Conservation (phyloP, 495 filamentous ascomycete species). For the Astrothelium subdiscretum region DNA sequence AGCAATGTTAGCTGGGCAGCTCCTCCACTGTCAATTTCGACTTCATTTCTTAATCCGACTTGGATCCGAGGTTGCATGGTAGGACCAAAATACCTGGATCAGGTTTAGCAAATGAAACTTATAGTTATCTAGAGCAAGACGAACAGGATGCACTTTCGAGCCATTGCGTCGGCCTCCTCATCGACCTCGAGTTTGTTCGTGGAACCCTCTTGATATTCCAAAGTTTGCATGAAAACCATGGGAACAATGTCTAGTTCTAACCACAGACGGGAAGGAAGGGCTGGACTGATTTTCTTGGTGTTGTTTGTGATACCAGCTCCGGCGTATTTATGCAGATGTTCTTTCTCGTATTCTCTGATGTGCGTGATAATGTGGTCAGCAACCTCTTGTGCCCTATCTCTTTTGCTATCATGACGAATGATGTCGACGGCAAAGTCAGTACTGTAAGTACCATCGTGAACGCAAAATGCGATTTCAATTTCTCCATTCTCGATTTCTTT, state of each 20-base stretch:
- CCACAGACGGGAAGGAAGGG: constrained; percentile 66
- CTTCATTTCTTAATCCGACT: constrained; percentile 61
- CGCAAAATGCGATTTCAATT: constrained; percentile 39
- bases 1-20: constrained; percentile 48
- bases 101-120: constrained; percentile 12
- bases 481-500: constrained; percentile 3
- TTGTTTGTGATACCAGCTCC: constrained; percentile 42
- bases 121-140: constrained; percentile 9
- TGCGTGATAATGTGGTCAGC: constrained; percentile 19
- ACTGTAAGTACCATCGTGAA: constrained; percentile 69
- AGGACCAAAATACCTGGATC: constrained; percentile 60
- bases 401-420: constrained; percentile 25
- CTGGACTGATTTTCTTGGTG: constrained; percentile 42
- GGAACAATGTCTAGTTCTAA: constrained; percentile 66
- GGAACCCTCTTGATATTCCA: constrained; percentile 26
- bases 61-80: constrained; percentile 59
- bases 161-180: constrained; percentile 80
- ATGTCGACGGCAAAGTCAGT: constrained; percentile 59
- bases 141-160: constrained; percentile 65
- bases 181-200: constrained; percentile 36
- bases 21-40: constrained; percentile 61
- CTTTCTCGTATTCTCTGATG: constrained; percentile 19
- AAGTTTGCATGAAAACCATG: constrained; percentile 38
- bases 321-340: constrained; percentile 28
- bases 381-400: constrained; percentile 7